phyloP scores from a whole-genome alignment of 2,329 filamentous ascomycete species.

The Aureobasidium sp. region DNA sequence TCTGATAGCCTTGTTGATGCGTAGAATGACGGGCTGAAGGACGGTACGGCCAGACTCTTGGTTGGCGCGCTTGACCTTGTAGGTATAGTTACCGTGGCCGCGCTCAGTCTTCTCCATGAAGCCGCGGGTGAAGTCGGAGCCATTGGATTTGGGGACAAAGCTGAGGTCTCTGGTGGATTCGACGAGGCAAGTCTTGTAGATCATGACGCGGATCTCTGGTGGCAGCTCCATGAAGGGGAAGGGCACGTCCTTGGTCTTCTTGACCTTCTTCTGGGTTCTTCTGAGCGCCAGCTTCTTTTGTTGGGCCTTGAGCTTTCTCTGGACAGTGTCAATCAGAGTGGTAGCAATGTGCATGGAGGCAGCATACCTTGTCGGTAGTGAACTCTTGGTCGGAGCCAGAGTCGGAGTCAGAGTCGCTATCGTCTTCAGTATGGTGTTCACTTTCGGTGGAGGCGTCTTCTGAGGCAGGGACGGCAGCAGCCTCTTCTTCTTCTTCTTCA shows the following conservation, averaged over 20 bases:
- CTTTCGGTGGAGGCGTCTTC: not conserved
- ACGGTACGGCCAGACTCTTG: not conserved
- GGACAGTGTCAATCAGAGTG: not conserved
- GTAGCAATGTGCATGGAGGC: not conserved
- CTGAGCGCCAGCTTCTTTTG: not conserved
- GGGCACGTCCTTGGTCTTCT: slow-evolving; percentile 9
- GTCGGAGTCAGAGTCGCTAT: not conserved
- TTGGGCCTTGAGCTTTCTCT: not conserved
- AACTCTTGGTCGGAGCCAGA: slow-evolving; percentile 4
- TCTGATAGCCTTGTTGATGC: not conserved
- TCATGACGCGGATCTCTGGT: slow-evolving; percentile 8
- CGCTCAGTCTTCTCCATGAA: not conserved
- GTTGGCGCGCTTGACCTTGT: not conserved
- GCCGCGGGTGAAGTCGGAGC: not conserved
- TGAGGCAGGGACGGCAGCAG: not conserved
- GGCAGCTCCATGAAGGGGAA: slow-evolving; percentile 12
- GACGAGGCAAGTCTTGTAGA: slow-evolving; percentile 5
- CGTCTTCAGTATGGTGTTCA: not conserved
- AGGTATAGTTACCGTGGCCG: too few species aligned
- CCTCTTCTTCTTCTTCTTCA: not conserved
- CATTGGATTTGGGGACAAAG: not conserved
- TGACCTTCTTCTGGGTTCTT: not conserved
- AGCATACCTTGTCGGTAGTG: slow-evolving; percentile 2
- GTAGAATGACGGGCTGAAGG: not conserved
- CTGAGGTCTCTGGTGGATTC: not conserved